A percentile compares a stretch with the other conserved stretches of the same genome.
Evolutionary conservation across 1,139 yeast genomes (phyloP).

Genomic region (Lodderomyces pseudojiufengensis): DNA sequence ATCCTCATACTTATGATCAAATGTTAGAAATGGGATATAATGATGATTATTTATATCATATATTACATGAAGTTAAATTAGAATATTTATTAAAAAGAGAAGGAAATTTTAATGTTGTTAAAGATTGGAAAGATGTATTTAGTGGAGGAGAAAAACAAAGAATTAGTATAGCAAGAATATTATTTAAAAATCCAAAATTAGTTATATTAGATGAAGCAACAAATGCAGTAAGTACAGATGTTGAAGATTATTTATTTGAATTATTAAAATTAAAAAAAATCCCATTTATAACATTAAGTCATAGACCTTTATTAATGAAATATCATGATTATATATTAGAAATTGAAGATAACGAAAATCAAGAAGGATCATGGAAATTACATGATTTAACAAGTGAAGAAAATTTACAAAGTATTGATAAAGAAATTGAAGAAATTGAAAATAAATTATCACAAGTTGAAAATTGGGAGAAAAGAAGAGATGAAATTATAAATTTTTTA

Average conservation of each 20-base stretch:
- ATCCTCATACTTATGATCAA: constrained; percentile 75
- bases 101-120: constrained; percentile 56
- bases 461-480: constrained; percentile 49
- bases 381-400: constrained; percentile 56
- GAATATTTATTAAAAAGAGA: constrained; percentile 70
- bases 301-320: constrained; percentile 79
- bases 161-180: constrained; percentile 80
- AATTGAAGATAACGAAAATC: constrained; percentile 43
- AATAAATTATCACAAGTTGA: constrained; percentile 50
- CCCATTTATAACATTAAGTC: constrained; percentile 80
- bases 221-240: constrained; percentile 87
- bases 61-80: constrained; percentile 71
- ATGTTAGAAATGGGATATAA: constrained; percentile 71
- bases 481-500: constrained; percentile 38
- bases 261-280: constrained; percentile 65
- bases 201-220: constrained; percentile 91
- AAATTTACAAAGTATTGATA: constrained; percentile 58
- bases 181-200: constrained; percentile 77
- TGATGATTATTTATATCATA: constrained; percentile 66
- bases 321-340: constrained; percentile 79
- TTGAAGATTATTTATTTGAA: constrained; percentile 85
- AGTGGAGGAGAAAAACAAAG: constrained; percentile 97
- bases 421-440: constrained; percentile 61
- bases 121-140: constrained; percentile 87
- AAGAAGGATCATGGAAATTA: constrained; percentile 36